Evolutionary conservation across 306 rosid species (phyloP), one percentile per base, ranked within the genome.

Genomic region (Bauhinia variegata): DNA sequence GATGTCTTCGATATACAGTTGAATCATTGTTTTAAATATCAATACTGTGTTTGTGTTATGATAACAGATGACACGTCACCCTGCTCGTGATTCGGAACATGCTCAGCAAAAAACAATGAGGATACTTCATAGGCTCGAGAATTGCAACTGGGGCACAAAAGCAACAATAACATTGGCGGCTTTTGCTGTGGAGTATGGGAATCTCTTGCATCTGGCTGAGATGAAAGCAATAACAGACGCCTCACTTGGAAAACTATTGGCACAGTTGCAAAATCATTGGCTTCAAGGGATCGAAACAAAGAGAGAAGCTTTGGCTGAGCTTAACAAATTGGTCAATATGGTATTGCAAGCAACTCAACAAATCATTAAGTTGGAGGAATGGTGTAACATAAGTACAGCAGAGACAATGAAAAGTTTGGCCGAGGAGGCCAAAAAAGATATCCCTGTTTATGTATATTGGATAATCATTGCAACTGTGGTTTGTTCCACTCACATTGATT

Each of bases 141-240:
- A 13, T 38, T 87, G 66, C 37, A 46, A 80, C 8, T 87, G 93
- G 96, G 96, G 81, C 16, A 84, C 93, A 30, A 89, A 89, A 65
- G 83, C 83, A 23, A 87, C 85, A 0, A 38, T 77, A 10, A 36
- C 54, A 5, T 32, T 77, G 0, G 81, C 73, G 17, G 69, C 77
- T 3, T 77, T 71, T 8, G 41, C 60, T 65, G 43, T 77, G 63
- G 81, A 71, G 46, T 77, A 71, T 53, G 81, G 81, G 13, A 58
- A 71, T 3, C 53, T 77, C 12, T 6, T 64, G 73, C 34, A 77
- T 72, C 68, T 76, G 3, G 56, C 8, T 8, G 63, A 63, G 0
- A 14, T 11, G n/a, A 1, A 23, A 23, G 28, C 72, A 49, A 39
- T 63, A 10, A 7, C 72, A 6, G n/a, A n/a, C n/a, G 68, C 50